Conservation (phyloP, 441 rosid species). For the Cnidoscolus chayamansa region DNA sequence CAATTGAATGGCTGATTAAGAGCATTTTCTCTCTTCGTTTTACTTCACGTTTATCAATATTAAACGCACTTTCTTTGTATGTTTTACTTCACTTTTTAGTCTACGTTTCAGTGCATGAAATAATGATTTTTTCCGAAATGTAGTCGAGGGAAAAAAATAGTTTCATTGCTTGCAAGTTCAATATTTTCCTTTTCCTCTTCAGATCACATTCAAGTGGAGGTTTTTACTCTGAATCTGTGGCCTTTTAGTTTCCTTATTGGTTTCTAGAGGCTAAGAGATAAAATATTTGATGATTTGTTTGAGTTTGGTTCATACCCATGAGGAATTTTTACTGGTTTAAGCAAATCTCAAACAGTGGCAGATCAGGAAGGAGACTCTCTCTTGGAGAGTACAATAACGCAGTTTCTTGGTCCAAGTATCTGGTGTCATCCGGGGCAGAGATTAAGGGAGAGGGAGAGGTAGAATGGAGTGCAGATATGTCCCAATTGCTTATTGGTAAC, state of each 20-base stretch:
- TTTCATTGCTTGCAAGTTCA: conserved; percentile 23
- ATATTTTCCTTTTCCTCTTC: background rate
- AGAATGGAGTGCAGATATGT: conserved; percentile 80
- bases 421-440: conserved; percentile 74
- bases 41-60: background rate
- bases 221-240: conserved; percentile 1
- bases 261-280: conserved; percentile 17
- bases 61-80: background rate
- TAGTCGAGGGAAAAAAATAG: conserved; percentile 24
- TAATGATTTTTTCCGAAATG: conserved; percentile 27
- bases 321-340: conserved; percentile 58
- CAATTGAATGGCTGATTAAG: conserved; percentile 7
- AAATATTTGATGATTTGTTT: conserved; percentile 34
- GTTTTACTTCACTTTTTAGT: background rate
- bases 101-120: conserved; percentile 5
- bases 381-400: conserved; percentile 70
- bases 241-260: conserved; percentile 17
- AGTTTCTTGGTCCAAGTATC: conserved; percentile 74
- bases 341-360: conserved; percentile 51
- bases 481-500: conserved; percentile 59
- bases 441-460: conserved; percentile 69
- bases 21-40: background rate
- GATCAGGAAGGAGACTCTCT: conserved; percentile 53
- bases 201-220: conserved; percentile 11
- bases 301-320: conserved; percentile 38